These are phyloP conservation scores for Fraxinus angustifolia DNA, from an alignment of 305 asterid species.

Conservation along the genomic window DNA sequence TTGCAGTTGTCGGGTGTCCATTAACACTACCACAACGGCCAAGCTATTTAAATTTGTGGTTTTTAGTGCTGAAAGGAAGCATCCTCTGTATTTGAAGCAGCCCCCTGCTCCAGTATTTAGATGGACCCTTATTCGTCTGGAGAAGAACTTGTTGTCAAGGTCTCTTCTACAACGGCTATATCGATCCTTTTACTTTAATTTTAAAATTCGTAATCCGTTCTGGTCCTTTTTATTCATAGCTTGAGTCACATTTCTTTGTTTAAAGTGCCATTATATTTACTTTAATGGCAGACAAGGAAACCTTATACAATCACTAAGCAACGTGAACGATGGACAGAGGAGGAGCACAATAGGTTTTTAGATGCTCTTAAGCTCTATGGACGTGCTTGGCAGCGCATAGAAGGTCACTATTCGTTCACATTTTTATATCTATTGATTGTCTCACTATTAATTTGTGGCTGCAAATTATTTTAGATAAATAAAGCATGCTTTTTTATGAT, in stretches of 20 bases:
- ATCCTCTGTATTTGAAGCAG: slow-evolving; percentile 46
- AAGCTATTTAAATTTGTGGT: slow-evolving; percentile 37
- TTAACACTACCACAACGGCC: slow-evolving; percentile 38
- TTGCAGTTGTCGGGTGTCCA: slow-evolving; percentile 61
- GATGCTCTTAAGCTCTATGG: slow-evolving; percentile 96
- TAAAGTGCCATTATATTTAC: slow-evolving; percentile 15
- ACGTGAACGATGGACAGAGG: slow-evolving; percentile 96
- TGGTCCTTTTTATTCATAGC: background rate
- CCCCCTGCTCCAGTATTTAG: slow-evolving; percentile 35
- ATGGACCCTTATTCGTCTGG: slow-evolving; percentile 91
- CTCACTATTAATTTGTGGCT: background rate
- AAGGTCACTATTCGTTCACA: slow-evolving; percentile 49
- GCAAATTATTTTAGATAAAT: background rate
- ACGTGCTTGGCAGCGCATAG: slow-evolving; percentile 99
- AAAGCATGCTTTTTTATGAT: slow-evolving; percentile 10
- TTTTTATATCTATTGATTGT: background rate
- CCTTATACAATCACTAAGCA: slow-evolving; percentile 96
- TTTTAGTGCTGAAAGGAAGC: slow-evolving; percentile 42
- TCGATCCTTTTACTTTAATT: slow-evolving; percentile 5
- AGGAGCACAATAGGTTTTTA: slow-evolving; percentile 84
- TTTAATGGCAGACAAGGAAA: slow-evolving; percentile 66
- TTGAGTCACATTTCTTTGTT: slow-evolving; percentile 12
- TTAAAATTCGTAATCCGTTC: slow-evolving; percentile 11
- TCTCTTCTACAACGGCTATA: slow-evolving; percentile 20
- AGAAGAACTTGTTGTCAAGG: slow-evolving; percentile 80